Conservation (phyloP, 805 yeast genomes). For the Nakazawaea siamensis region DNA sequence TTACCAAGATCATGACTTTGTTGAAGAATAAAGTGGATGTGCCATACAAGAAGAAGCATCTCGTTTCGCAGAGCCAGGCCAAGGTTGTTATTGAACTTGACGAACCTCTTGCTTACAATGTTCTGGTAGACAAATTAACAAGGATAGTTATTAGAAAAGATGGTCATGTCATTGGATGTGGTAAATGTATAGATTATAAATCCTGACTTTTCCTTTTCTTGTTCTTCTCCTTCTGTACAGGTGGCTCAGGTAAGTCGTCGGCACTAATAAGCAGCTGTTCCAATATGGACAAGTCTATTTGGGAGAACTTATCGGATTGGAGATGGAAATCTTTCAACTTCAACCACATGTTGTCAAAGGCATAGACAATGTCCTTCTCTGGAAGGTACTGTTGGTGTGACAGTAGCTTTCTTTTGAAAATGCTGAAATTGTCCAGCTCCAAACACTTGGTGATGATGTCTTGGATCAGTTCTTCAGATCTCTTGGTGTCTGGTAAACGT, state of each 20-base stretch:
- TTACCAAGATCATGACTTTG: slow-evolving; percentile 35
- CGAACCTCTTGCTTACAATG: slow-evolving; percentile 41
- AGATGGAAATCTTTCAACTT: slow-evolving; percentile 32
- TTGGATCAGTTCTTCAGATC: slow-evolving; percentile 16
- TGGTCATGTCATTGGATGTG: slow-evolving; percentile 55
- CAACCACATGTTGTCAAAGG: slow-evolving; percentile 60
- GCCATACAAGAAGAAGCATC: slow-evolving; percentile 44
- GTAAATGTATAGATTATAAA: slow-evolving; percentile 19
- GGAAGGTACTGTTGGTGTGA: slow-evolving; percentile 11
- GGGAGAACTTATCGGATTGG: slow-evolving; percentile 19
- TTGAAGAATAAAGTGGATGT: slow-evolving; percentile 26
- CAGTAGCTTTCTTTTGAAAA: slow-evolving; percentile 13
- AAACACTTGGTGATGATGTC: slow-evolving; percentile 12
- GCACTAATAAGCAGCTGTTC: slow-evolving; percentile 12
- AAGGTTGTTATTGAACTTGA: slow-evolving; percentile 43
- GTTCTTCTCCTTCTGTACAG: slow-evolving; percentile 1
- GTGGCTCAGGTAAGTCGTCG: no score
- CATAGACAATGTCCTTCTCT: slow-evolving; percentile 32
- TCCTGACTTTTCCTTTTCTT: background rate
- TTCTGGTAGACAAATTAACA: slow-evolving; percentile 45
- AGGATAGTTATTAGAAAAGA: slow-evolving; percentile 64
- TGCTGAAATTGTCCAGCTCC: slow-evolving; percentile 12
- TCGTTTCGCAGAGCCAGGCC: slow-evolving; percentile 54
- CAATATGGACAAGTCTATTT: slow-evolving; percentile 7
- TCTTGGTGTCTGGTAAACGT: slow-evolving; percentile 26